phyloP scores from a whole-genome alignment of 2,329 filamentous ascomycete genomes.

The Coniochaeta sp. region DNA sequence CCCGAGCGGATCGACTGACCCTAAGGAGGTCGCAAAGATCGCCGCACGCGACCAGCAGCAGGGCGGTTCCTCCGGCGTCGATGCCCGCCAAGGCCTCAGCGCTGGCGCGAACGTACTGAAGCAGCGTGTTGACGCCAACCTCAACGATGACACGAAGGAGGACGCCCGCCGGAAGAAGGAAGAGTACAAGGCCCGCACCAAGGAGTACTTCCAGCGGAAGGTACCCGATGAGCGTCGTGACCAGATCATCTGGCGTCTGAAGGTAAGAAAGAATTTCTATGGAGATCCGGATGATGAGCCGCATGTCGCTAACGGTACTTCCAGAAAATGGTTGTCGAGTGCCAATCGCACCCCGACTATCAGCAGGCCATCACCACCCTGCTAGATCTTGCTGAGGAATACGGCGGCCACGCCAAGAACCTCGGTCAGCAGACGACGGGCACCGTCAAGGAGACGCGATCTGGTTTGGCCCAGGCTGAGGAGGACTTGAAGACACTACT shows the following conservation, averaged over 20 bases:
- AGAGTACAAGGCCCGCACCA: slow-evolving; percentile 36
- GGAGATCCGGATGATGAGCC: not conserved
- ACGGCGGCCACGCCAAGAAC: slow-evolving; percentile 65
- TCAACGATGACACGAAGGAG: slow-evolving; percentile 57
- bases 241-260: slow-evolving; percentile 84
- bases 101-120: slow-evolving; percentile 37
- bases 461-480: slow-evolving; percentile 64
- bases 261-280: slow-evolving; percentile 29
- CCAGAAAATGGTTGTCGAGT: slow-evolving; percentile 93
- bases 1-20: slow-evolving; percentile 44
- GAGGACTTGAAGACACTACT: slow-evolving; percentile 78
- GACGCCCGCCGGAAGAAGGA: slow-evolving; percentile 29
- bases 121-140: slow-evolving; percentile 51
- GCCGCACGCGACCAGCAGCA: slow-evolving; percentile 38
- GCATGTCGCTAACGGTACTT: not conserved
- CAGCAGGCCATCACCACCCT: slow-evolving; percentile 85
- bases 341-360: slow-evolving; percentile 92
- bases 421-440: slow-evolving; percentile 57
- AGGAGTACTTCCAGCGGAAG: slow-evolving; percentile 76
- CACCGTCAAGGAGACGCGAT: slow-evolving; percentile 65
- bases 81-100: slow-evolving; percentile 40
- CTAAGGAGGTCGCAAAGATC: slow-evolving; percentile 39
- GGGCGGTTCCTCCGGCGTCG: slow-evolving; percentile 35
- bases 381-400: slow-evolving; percentile 75
- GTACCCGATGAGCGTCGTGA: slow-evolving; percentile 89